Percentiles rank a stretch among this genome's conserved stretches.
These are phyloP conservation scores for Sordariomycetes sp. DNA, from an alignment of 2,329 filamentous ascomycete species.

Conservation along the genomic window DNA sequence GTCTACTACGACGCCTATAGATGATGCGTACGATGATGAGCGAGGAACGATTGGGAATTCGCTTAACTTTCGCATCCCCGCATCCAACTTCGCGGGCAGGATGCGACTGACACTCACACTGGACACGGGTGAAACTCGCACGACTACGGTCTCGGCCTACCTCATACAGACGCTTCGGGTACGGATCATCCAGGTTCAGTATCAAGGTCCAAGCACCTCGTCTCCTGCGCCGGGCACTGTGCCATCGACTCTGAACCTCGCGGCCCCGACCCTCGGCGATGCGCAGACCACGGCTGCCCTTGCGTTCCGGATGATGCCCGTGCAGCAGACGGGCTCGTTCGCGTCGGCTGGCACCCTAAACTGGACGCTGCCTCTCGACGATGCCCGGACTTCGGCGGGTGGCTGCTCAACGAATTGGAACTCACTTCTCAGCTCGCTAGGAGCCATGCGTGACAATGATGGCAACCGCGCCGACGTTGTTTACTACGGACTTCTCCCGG, in stretches of 20 bases:
- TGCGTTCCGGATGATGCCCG: slow-evolving; percentile 2
- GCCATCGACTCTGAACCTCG: slow-evolving; percentile 1
- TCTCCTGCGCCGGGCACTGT: neutral
- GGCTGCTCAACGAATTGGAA: slow-evolving; percentile 1
- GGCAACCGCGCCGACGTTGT: slow-evolving; percentile 1
- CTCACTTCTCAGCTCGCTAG: neutral
- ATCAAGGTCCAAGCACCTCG: slow-evolving; percentile 1
- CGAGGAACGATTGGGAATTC: neutral
- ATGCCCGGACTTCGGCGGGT: neutral
- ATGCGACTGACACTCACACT: slow-evolving; percentile 1
- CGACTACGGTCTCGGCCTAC: slow-evolving; percentile 1
- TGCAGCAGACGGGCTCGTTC: slow-evolving; percentile 1
- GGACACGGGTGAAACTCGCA: slow-evolving; percentile 1
- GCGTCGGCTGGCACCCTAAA: neutral
- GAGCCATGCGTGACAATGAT: neutral
- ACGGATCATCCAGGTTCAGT: neutral
- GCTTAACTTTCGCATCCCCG: slow-evolving; percentile 1
- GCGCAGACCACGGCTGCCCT: slow-evolving; percentile 1
- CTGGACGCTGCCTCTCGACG: slow-evolving; percentile 1
- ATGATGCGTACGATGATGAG: slow-evolving; percentile 1
- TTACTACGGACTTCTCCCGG: slow-evolving; percentile 1
- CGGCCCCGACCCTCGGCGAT: too few species aligned
- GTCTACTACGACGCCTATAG: slow-evolving; percentile 1
- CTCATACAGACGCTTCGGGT: slow-evolving; percentile 1
- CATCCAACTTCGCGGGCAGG: neutral